Evolutionary conservation across 257 asterid genomes (phyloP), one percentile per base, ranked within the genome.

Genomic region (Galeopsis tetrahit): DNA sequence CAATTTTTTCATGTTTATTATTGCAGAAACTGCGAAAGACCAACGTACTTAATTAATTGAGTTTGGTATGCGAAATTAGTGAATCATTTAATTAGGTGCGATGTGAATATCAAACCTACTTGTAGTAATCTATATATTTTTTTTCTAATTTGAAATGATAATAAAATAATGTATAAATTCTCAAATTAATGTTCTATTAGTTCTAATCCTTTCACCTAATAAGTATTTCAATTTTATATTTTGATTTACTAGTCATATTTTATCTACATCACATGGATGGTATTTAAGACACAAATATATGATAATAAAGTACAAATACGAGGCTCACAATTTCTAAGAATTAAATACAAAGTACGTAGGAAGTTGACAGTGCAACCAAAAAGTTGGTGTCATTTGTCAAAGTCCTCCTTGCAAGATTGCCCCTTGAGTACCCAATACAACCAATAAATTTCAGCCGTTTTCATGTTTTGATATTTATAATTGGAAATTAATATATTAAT

Each of bases 331-430:
- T 48, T 48, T 48, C 11, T 40, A 1, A 11, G 2, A 43, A 69
- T 53, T 36, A 38, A 42, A 42, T 21, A 60, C n/a, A 56, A 63
- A 79, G 82, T 81, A 74, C 74, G 72, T 53, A 21, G 77, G 75
- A 85, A 70, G 65, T 82, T 82, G 95, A 90, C 89, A 68, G 21
- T 49, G 44, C 84, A 90, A 79, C 93, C 73, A 83, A 9, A 83
- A 68, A 82, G 95, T 85, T 71, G 93, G 85, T 90, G 93, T 77
- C 76, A 44, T 53, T 66, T 57, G 52, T 15, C 60, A 11, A 74
- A 72, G 64, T 21, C 63, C 66, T 61, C 42, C 63, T 63, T 66
- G 71, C 68, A 74, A 73, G 69, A 73, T 64, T 58, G 32, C 52
- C 56, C 2, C 70, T 7, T 48, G 56, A 15, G 28, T 40, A n/a